Conservation (phyloP, 148 eudicot species). For the Spergularia bocconei region DNA sequence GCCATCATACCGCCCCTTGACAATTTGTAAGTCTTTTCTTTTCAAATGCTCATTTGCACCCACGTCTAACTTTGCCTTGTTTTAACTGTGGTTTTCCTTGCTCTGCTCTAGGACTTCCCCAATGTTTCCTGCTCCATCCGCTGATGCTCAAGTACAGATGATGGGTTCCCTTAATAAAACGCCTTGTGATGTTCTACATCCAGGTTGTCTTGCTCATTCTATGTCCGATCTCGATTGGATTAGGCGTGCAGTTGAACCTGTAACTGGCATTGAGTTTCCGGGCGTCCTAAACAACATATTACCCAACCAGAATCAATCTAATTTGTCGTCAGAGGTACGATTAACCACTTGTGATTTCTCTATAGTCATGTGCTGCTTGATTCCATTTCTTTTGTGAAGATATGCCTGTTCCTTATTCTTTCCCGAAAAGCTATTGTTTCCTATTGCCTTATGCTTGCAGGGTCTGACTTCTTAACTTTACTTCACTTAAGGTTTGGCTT, state of each 20-base stretch:
- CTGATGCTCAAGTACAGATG: conserved; percentile 34
- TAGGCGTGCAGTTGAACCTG: conserved; percentile 64
- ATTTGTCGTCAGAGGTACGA: conserved; percentile 60
- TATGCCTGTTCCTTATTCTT: background rate
- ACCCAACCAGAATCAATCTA: conserved; percentile 47
- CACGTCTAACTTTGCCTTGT: background rate
- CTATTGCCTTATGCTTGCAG: too few relatives aligned
- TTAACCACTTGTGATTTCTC: background rate
- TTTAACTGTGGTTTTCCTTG: background rate
- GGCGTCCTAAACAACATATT: conserved; percentile 43
- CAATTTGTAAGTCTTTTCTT: conserved; percentile 46
- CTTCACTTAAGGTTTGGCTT: too few relatives aligned
- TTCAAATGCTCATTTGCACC: background rate
- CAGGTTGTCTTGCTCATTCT: conserved; percentile 40
- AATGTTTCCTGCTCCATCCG: conserved; percentile 43
- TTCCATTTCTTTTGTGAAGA: background rate
- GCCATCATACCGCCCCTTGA: conserved; percentile 54
- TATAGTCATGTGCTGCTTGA: background rate
- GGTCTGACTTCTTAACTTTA: too few relatives aligned
- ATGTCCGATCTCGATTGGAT: conserved; percentile 42
- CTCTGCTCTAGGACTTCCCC: conserved; percentile 42
- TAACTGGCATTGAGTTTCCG: conserved; percentile 87
- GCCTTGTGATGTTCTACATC: conserved; percentile 53
- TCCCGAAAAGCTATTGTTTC: too few relatives aligned
- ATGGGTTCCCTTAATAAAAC: conserved; percentile 45